A percentile compares a stretch with the other conserved stretches of the same genome.
Evolutionary conservation across 192 early-diverging fungal genomes (phyloP).

Genomic region (Coemansia sp.): DNA sequence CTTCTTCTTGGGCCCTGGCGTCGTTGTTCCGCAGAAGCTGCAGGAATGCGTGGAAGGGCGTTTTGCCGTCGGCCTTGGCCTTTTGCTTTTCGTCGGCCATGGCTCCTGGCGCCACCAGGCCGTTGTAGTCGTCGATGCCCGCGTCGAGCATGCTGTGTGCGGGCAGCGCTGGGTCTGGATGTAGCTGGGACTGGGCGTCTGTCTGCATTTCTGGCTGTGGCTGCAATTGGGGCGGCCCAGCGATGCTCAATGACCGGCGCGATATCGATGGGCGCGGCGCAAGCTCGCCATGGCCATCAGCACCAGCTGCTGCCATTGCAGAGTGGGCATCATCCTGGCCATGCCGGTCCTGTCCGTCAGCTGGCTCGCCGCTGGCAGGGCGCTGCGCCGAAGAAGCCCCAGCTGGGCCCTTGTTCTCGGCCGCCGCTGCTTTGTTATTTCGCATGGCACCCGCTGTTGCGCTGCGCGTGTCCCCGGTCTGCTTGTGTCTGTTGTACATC

Average conservation of each 20-base stretch:
- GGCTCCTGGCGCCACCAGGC: constrained; percentile 41
- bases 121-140: constrained; percentile 34
- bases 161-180: background rate
- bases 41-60: constrained; percentile 10
- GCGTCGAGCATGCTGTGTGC: background rate
- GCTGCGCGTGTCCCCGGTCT: background rate
- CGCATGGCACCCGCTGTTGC: too few relatives aligned
- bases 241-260: too few relatives aligned
- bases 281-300: too few relatives aligned
- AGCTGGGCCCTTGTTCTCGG: background rate
- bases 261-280: too few relatives aligned
- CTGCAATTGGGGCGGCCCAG: too few relatives aligned
- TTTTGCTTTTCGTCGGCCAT: constrained; percentile 37
- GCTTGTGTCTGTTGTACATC: constrained; percentile 13
- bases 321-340: too few relatives aligned
- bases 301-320: too few relatives aligned
- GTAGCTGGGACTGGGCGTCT: too few relatives aligned
- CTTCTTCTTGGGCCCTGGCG: constrained; percentile 14
- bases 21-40: constrained; percentile 7
- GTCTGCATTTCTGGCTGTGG: too few relatives aligned
- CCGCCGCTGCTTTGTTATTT: background rate
- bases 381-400: background rate
- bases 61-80: constrained; percentile 31
- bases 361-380: too few relatives aligned
- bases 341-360: too few relatives aligned